These are phyloP conservation scores for Magnusiomyces fungicola DNA, from an alignment of 1,139 yeast genomes.

Conservation along the genomic window DNA sequence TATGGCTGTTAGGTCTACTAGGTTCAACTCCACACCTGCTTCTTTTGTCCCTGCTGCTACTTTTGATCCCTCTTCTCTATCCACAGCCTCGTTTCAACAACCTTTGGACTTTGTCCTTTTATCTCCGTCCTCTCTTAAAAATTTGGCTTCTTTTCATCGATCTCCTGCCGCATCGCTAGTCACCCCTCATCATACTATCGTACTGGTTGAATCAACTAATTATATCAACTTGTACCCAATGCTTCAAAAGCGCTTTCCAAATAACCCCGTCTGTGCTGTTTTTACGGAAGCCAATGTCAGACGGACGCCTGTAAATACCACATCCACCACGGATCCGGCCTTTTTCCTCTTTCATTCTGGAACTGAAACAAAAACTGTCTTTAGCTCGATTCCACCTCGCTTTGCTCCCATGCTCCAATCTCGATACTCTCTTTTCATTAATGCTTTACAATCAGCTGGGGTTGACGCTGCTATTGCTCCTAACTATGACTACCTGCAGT, in stretches of 20 bases:
- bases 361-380: slow-evolving; percentile 15
- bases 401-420: slow-evolving; percentile 11
- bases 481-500: slow-evolving; percentile 42
- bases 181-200: slow-evolving; percentile 24
- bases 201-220: slow-evolving; percentile 30
- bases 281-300: slow-evolving; percentile 18
- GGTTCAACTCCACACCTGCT: slow-evolving; percentile 23
- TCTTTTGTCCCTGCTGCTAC: slow-evolving; percentile 13
- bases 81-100: slow-evolving; percentile 7
- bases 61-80: slow-evolving; percentile 12
- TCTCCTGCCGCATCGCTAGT: slow-evolving; percentile 15
- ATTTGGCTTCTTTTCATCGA: slow-evolving; percentile 17
- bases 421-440: slow-evolving; percentile 2
- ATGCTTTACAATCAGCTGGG: slow-evolving; percentile 12
- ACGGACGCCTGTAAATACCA: slow-evolving; percentile 16
- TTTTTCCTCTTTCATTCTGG: slow-evolving; percentile 11
- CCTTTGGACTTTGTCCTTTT: slow-evolving; percentile 26
- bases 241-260: slow-evolving; percentile 24
- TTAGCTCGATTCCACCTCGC: slow-evolving; percentile 17
- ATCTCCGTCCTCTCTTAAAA: slow-evolving; percentile 25
- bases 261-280: slow-evolving; percentile 23
- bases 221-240: slow-evolving; percentile 27
- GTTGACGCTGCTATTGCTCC: slow-evolving; percentile 11
- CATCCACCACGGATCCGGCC: slow-evolving; percentile 10
- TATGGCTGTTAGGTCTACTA: slow-evolving; percentile 21